Percentiles rank a stretch among this genome's conserved stretches.
These are phyloP conservation scores for Ulmus americana DNA, from an alignment of 331 rosid genomes.

Conservation along the genomic window DNA sequence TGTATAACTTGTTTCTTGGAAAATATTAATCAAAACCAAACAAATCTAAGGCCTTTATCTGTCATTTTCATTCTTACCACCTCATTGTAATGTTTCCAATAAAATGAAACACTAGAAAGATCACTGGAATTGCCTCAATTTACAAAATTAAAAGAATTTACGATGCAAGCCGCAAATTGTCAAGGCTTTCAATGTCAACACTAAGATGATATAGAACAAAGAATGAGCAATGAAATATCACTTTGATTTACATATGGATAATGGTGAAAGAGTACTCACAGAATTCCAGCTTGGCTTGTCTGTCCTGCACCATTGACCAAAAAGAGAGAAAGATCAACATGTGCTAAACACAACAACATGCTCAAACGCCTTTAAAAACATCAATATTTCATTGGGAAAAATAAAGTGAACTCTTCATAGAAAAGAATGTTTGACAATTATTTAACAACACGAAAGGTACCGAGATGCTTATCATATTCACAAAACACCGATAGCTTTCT, in stretches of 20 bases:
- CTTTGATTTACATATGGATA: background rate
- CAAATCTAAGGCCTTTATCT: too few species aligned
- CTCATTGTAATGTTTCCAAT: too few species aligned
- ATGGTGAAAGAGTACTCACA: slow-evolving; percentile 49
- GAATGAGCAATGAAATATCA: background rate
- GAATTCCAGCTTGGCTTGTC: slow-evolving; percentile 82
- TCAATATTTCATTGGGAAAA: background rate
- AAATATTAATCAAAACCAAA: too few species aligned
- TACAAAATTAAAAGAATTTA: background rate
- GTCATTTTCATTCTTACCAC: too few species aligned
- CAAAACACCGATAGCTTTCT: too few species aligned
- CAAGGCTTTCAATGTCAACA: background rate
- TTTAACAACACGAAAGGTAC: background rate
- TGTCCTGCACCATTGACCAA: slow-evolving; percentile 57
- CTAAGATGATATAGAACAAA: background rate
- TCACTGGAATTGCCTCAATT: background rate
- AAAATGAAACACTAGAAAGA: background rate
- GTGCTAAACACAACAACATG: background rate
- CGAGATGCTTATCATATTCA: background rate
- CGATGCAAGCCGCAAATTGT: background rate
- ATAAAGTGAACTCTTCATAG: background rate
- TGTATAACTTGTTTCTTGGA: too few species aligned
- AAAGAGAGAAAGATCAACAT: slow-evolving; percentile 5
- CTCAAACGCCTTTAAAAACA: background rate
- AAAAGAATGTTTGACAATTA: background rate